Evolutionary conservation across 2,329 filamentous ascomycete species (phyloP).

Genomic region (Cladorrhinum sp.): DNA sequence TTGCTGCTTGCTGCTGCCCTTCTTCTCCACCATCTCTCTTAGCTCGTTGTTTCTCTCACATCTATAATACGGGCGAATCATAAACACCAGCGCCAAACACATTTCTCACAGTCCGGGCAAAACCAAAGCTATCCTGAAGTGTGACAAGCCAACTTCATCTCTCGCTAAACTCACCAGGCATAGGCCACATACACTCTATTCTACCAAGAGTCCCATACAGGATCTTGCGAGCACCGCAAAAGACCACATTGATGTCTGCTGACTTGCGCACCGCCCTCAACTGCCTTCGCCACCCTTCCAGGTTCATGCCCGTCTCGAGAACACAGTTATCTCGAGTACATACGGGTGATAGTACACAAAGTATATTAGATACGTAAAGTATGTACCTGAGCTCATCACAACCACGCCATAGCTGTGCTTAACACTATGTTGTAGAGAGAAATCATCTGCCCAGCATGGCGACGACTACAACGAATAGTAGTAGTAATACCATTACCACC

Average conservation of each 20-base stretch:
- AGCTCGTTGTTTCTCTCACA: not conserved
- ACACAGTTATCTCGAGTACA: conserved; percentile 53
- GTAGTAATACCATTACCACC: conserved; percentile 15
- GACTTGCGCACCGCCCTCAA: conserved; percentile 54
- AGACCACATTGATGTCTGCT: conserved; percentile 58
- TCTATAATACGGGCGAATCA: not conserved
- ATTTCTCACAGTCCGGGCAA: not conserved
- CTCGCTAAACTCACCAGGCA: not conserved
- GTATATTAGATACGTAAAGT: conserved; percentile 44
- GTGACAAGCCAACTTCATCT: conserved; percentile 9
- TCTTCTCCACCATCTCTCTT: not conserved
- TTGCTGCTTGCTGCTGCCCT: not conserved
- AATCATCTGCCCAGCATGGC: conserved; percentile 41
- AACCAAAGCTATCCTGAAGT: not conserved
- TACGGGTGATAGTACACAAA: conserved; percentile 55
- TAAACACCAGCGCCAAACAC: not conserved
- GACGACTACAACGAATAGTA: conserved; percentile 34
- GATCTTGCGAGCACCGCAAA: conserved; percentile 17
- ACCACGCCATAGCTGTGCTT: not conserved
- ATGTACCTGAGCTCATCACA: conserved; percentile 1
- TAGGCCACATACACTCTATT: not conserved
- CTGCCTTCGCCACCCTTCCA: conserved; percentile 54
- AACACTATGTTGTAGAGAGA: not conserved
- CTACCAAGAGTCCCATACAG: not conserved
- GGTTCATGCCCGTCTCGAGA: conserved; percentile 57